Evolutionary conservation across 179 eudicot species (phyloP).

Genomic region (Nepenthes alata): DNA sequence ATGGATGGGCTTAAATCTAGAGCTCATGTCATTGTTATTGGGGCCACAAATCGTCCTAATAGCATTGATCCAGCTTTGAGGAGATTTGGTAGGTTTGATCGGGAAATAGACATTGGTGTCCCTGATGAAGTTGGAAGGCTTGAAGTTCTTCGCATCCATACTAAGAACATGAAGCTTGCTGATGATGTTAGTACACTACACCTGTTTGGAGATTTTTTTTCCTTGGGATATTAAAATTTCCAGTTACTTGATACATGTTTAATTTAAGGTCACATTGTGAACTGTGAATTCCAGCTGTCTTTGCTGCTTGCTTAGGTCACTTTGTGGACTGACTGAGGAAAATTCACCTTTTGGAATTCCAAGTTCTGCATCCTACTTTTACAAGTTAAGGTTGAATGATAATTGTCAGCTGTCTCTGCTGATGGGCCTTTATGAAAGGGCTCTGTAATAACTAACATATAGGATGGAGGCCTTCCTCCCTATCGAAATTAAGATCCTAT

Average conservation of each 20-base stretch:
- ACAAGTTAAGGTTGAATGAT: background rate
- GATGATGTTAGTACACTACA: conserved; percentile 37
- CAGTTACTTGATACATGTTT: too few species aligned
- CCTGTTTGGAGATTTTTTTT: too few species aligned
- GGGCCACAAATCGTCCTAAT: conserved; percentile 71
- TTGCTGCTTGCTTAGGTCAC: too few species aligned
- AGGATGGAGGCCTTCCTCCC: too few species aligned
- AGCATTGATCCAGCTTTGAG: conserved; percentile 70
- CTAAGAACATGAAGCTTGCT: conserved; percentile 83
- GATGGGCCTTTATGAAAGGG: too few species aligned
- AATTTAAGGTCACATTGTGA: too few species aligned
- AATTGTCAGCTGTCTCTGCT: too few species aligned
- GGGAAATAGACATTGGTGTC: conserved; percentile 65
- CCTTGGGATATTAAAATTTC: too few species aligned
- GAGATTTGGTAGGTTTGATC: conserved; percentile 65
- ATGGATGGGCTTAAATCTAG: conserved; percentile 69
- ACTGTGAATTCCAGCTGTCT: too few species aligned
- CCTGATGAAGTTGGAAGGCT: conserved; percentile 82
- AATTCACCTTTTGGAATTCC: background rate
- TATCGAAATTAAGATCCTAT: too few species aligned
- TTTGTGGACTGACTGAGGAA: too few species aligned
- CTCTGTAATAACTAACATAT: too few species aligned
- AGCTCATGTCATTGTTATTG: conserved; percentile 64
- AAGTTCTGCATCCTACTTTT: background rate
- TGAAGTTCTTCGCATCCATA: conserved; percentile 82